Evolutionary conservation across 768 basidiomycete genomes (phyloP).

Genomic region (Termitomyces sp.): DNA sequence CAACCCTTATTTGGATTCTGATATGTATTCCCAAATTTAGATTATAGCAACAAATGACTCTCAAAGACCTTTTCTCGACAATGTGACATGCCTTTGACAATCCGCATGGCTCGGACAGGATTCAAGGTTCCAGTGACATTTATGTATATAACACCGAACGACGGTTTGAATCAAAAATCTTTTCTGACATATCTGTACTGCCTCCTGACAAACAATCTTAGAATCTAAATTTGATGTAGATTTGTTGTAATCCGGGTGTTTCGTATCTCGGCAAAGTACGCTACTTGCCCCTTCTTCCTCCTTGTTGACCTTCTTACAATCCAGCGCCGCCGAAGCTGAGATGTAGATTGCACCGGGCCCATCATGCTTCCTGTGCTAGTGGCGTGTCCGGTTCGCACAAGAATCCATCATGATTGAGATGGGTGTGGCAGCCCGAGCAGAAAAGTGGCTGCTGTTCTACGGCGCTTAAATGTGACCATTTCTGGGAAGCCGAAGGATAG

Average conservation of each 20-base stretch:
- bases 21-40: background rate
- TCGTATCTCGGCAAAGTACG: background rate
- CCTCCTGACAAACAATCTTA: background rate
- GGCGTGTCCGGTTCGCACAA: background rate
- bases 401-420: background rate
- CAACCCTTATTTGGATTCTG: background rate
- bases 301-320: background rate
- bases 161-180: background rate
- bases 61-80: background rate
- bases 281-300: background rate
- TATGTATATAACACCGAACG: background rate
- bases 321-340: background rate
- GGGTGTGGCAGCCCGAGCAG: background rate
- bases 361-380: background rate
- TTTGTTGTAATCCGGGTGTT: background rate
- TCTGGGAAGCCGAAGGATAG: background rate
- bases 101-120: background rate
- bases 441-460: background rate
- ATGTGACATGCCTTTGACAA: background rate
- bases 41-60: background rate
- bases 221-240: background rate
- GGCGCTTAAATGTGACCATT: background rate
- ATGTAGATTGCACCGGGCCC: background rate
- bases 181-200: background rate
- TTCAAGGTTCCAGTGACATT: background rate